phyloP scores from a whole-genome alignment of 228 moss, liverwort and hornwort species.

The Sphagnum fallax region DNA sequence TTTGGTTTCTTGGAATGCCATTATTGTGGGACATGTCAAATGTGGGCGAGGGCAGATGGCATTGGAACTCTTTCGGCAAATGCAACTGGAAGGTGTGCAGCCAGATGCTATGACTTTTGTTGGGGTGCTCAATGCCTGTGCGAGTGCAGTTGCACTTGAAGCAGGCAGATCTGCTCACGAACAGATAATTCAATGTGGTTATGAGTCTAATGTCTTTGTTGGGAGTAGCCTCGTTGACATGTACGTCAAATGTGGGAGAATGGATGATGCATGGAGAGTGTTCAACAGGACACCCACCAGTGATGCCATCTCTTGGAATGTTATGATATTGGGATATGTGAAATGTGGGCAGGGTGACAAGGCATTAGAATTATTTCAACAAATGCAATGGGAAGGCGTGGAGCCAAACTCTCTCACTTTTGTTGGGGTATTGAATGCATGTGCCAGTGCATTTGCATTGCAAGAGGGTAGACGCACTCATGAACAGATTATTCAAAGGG shows the following conservation, averaged over 20 bases:
- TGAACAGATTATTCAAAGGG: neutral
- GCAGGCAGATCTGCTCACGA: constrained; percentile 6
- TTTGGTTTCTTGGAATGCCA: constrained; percentile 18
- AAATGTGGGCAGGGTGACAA: neutral
- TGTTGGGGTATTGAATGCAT: constrained; percentile 8
- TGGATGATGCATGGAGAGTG: constrained; percentile 5
- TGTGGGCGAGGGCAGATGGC: constrained; percentile 5
- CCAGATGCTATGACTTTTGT: constrained; percentile 8
- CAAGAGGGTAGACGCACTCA: neutral
- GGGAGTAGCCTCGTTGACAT: constrained; percentile 13
- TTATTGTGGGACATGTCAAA: constrained; percentile 10
- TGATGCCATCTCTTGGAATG: constrained; percentile 10
- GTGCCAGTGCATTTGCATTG: neutral
- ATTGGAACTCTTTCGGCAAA: constrained; percentile 5
- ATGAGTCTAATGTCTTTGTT: constrained; percentile 5
- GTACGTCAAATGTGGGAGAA: constrained; percentile 13
- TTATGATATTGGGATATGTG: constrained; percentile 10
- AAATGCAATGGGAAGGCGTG: constrained; percentile 6
- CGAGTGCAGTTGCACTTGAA: constrained; percentile 4
- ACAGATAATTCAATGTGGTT: constrained; percentile 5
- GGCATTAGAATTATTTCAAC: constrained; percentile 4
- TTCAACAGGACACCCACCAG: constrained; percentile 2
- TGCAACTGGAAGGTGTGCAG: constrained; percentile 3
- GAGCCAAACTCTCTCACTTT: constrained; percentile 6
- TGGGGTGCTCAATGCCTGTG: constrained; percentile 16